Percentiles rank a stretch among this genome's conserved stretches.
Evolutionary conservation across 148 eudicot species (phyloP).

Genomic region (Dianthus caryophyllus): DNA sequence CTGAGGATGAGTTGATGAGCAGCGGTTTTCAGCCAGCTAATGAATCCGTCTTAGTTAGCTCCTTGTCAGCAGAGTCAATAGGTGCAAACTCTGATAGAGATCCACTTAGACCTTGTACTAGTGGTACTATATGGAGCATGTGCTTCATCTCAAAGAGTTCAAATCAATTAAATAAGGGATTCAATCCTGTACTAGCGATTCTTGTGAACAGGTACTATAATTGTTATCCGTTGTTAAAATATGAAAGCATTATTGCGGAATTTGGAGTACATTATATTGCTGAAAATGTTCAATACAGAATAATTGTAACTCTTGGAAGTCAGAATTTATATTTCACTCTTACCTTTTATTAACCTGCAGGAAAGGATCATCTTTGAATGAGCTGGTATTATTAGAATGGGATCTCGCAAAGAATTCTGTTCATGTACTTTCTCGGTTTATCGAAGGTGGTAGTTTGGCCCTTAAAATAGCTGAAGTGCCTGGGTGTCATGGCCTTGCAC

Average conservation of each 20-base stretch:
- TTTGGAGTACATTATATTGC: slow-evolving; percentile 4
- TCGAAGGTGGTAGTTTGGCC: slow-evolving; percentile 76
- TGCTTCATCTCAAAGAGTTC: slow-evolving; percentile 73
- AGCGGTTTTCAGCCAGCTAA: slow-evolving; percentile 31
- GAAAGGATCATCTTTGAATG: slow-evolving; percentile 61
- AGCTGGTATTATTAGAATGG: slow-evolving; percentile 84
- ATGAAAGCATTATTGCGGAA: not conserved
- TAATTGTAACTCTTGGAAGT: slow-evolving; percentile 2
- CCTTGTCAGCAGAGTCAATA: slow-evolving; percentile 17
- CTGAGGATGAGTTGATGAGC: slow-evolving; percentile 37
- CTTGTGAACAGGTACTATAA: slow-evolving; percentile 67
- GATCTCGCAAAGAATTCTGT: slow-evolving; percentile 44
- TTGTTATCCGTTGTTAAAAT: slow-evolving; percentile 9
- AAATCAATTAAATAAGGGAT: slow-evolving; percentile 43
- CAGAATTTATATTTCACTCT: slow-evolving; percentile 6
- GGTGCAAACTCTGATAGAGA: slow-evolving; percentile 14
- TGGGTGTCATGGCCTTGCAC: slow-evolving; percentile 68
- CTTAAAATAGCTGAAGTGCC: slow-evolving; percentile 74
- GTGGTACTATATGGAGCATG: slow-evolving; percentile 98
- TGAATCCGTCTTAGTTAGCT: slow-evolving; percentile 22
- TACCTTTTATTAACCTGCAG: slow-evolving; percentile 34
- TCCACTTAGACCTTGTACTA: slow-evolving; percentile 17
- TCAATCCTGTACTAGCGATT: slow-evolving; percentile 66
- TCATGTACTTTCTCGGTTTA: slow-evolving; percentile 60
- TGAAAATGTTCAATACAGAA: slow-evolving; percentile 1